Conservation (phyloP, 2,329 filamentous ascomycete genomes). For the Fusarium tuaranense region DNA sequence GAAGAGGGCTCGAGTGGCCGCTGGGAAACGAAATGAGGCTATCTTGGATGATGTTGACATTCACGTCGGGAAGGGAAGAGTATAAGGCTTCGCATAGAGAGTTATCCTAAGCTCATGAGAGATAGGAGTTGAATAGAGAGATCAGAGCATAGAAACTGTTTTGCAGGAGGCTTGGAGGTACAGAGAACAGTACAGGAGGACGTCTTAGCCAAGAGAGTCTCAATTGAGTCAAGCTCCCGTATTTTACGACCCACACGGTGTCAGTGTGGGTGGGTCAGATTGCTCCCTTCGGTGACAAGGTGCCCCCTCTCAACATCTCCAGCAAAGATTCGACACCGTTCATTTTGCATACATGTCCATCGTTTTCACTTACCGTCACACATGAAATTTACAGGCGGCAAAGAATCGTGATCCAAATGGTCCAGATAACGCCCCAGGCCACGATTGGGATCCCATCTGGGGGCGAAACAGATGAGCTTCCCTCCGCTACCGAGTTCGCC, state of each 20-base stretch:
- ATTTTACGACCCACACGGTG: neutral
- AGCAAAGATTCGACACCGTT: neutral
- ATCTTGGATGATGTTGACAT: neutral
- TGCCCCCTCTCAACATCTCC: neutral
- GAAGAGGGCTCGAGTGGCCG: neutral
- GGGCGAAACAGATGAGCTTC: neutral
- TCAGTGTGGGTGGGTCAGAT: neutral
- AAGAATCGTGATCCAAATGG: neutral
- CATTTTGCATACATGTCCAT: neutral
- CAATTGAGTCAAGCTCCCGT: neutral
- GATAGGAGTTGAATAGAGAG: neutral
- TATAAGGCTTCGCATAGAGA: neutral
- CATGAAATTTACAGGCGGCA: neutral
- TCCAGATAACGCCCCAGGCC: neutral
- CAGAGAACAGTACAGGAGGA: neutral
- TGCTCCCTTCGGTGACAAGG: neutral
- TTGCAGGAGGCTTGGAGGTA: neutral
- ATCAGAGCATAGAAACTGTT: neutral
- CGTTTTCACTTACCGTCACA: neutral
- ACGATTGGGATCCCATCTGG: neutral
- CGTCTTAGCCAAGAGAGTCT: neutral
- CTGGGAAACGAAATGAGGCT: neutral
- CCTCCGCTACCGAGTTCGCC: neutral
- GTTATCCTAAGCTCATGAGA: no score
- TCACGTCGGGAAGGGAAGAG: neutral